A percentile compares a stretch with the other conserved stretches of the same genome.
These are phyloP conservation scores for Lolium rigidum DNA, from an alignment of 176 grass and related monocot genomes.

Conservation along the genomic window DNA sequence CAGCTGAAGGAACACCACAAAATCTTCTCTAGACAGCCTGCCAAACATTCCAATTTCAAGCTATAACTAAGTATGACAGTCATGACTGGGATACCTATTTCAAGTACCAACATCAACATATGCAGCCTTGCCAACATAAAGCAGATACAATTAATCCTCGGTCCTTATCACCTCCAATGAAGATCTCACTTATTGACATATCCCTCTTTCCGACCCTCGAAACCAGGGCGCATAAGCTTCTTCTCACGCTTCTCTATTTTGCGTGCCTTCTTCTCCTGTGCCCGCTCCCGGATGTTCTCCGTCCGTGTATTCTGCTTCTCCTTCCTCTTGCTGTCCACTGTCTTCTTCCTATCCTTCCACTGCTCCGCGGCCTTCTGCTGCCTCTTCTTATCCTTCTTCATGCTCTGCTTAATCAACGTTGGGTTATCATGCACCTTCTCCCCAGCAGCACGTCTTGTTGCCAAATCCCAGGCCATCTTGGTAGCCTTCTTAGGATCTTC, in stretches of 20 bases:
- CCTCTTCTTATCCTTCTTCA: conserved; percentile 83
- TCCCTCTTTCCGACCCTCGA: conserved; percentile 87
- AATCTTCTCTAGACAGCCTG: conserved; percentile 7
- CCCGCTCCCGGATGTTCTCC: conserved; percentile 73
- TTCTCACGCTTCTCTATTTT: conserved; percentile 96
- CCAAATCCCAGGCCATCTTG: conserved; percentile 74
- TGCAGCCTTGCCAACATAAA: conserved; percentile 24
- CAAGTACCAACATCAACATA: conserved; percentile 21
- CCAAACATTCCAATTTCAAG: conserved; percentile 28
- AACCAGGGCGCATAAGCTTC: conserved; percentile 88
- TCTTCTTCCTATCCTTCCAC: conserved; percentile 74
- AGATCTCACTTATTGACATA: conserved; percentile 68
- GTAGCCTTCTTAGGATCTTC: conserved; percentile 73
- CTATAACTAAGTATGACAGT: conserved; percentile 14
- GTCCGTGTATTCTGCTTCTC: conserved; percentile 73
- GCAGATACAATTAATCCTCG: conserved; percentile 20
- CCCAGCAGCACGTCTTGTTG: conserved; percentile 70
- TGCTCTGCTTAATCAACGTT: conserved; percentile 79
- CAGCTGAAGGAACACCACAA: neutral
- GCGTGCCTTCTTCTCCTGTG: conserved; percentile 76
- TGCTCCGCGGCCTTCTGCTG: conserved; percentile 62
- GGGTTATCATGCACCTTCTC: conserved; percentile 94
- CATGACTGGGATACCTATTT: conserved; percentile 32
- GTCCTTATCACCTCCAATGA: neutral
- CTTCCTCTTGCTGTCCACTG: conserved; percentile 46